These are phyloP conservation scores for Chlorociboria aeruginascens DNA, from an alignment of 495 filamentous ascomycete genomes.

Conservation along the genomic window DNA sequence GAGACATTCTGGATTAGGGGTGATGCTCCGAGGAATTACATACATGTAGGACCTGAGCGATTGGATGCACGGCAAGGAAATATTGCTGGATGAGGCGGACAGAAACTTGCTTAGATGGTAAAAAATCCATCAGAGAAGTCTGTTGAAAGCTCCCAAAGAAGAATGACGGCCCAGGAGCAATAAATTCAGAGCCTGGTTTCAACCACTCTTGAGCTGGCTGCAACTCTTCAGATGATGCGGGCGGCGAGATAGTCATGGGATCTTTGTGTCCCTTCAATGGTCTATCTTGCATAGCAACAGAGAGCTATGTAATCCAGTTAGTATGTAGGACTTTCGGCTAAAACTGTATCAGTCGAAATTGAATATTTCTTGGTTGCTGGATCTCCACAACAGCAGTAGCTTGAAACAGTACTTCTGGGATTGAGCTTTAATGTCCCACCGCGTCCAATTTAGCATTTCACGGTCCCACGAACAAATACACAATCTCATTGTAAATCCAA, in stretches of 20 bases:
- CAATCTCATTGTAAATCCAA: too few species aligned
- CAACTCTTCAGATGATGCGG: constrained; percentile 1
- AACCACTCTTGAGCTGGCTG: constrained; percentile 22
- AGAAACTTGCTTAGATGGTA: constrained; percentile 37
- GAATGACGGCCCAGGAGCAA: constrained; percentile 51
- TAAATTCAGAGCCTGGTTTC: constrained; percentile 38
- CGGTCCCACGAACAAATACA: too few species aligned
- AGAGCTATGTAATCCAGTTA: constrained; percentile 14
- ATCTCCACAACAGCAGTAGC: too few species aligned
- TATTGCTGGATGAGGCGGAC: constrained; percentile 53
- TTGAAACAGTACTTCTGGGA: too few species aligned
- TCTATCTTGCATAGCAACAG: constrained; percentile 18
- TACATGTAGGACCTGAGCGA: constrained; percentile 48
- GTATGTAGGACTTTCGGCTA: background rate
- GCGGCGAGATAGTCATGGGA: background rate
- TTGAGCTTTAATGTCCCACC: too few species aligned
- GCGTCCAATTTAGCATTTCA: too few species aligned
- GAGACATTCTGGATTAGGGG: too few species aligned
- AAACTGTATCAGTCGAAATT: background rate
- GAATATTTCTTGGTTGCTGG: too few species aligned
- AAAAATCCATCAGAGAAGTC: constrained; percentile 38
- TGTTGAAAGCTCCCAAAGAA: constrained; percentile 38
- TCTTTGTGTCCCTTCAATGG: constrained; percentile 10
- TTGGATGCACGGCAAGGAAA: constrained; percentile 50
- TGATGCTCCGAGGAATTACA: too few species aligned